Conservation (phyloP, 805 yeast genomes). For the Komagataella pastoris region DNA sequence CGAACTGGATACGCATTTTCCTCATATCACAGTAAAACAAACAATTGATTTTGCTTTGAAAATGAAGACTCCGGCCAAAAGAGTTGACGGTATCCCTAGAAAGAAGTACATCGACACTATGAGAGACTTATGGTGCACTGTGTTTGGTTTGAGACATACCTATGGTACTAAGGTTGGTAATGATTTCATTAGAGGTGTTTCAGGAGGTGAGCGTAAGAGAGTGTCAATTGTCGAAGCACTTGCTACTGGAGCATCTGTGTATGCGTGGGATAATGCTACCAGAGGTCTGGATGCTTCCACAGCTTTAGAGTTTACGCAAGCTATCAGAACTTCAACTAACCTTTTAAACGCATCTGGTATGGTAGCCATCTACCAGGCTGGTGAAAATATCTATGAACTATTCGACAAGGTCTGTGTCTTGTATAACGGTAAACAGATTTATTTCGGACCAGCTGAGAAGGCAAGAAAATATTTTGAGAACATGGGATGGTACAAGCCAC, state of each 20-base stretch:
- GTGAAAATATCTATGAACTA: slow-evolving; percentile 46
- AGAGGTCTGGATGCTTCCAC: slow-evolving; percentile 63
- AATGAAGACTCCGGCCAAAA: slow-evolving; percentile 45
- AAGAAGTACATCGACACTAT: slow-evolving; percentile 24
- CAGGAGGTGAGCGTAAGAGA: slow-evolving; percentile 66
- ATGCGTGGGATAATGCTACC: slow-evolving; percentile 59
- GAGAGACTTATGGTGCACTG: slow-evolving; percentile 35
- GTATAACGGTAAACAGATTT: slow-evolving; percentile 49
- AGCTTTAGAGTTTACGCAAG: slow-evolving; percentile 50
- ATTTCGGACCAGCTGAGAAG: slow-evolving; percentile 36
- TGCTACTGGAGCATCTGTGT: slow-evolving; percentile 36
- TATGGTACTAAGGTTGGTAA: slow-evolving; percentile 52
- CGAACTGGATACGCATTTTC: slow-evolving; percentile 45
- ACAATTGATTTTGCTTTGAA: slow-evolving; percentile 42
- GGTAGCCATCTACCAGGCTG: slow-evolving; percentile 58
- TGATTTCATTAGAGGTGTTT: slow-evolving; percentile 55
- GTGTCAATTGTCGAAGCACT: slow-evolving; percentile 57
- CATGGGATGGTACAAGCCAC: slow-evolving; percentile 52
- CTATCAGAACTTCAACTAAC: slow-evolving; percentile 46
- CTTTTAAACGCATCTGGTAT: slow-evolving; percentile 42
- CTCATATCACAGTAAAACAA: slow-evolving; percentile 40
- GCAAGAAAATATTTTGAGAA: slow-evolving; percentile 41
- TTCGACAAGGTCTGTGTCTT: slow-evolving; percentile 51
- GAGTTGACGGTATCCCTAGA: slow-evolving; percentile 26
- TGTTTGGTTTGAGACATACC: slow-evolving; percentile 47